Evolutionary conservation across 805 yeast species (phyloP), one percentile per base, ranked within the genome.

Genomic region (Candida pseudofarinosa): DNA sequence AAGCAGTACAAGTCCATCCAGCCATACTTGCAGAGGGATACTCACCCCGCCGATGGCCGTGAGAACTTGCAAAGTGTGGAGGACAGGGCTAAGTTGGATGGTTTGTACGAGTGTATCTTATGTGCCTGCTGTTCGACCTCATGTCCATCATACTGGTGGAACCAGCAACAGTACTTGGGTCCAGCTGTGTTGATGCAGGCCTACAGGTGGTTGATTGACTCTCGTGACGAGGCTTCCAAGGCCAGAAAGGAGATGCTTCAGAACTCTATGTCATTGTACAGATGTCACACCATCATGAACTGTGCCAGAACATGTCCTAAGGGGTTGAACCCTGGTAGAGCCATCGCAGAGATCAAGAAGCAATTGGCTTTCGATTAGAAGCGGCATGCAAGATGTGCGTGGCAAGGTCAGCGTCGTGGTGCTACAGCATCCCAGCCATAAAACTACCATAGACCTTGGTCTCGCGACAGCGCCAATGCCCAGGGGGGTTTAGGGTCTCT

Each of bases 101-200:
- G 99, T 44, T 73, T 93, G 54, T 91, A 91, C 73, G 98, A 91
- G 73, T 91, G 99, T 77, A 91, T 91, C 59, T 75, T 91, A 63
- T 91, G 99, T 75, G 99, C 99, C 8, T 90, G 99, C 73, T 91
- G 99, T 71, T 90, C 97, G 30, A 93, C 99, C 40, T 83, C 98
- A 15, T 93, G 99, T 76, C 99, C 99, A 42, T 90, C 98, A 3
- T 93, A 93, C 79, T 93, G 99, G 99, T 93, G 99, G 99, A 93
- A 93, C 74, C 96, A 88, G 74, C 96, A 90, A 71, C 95, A 93
- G 76, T 93, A 93, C 72, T 75, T 93, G 57, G 99, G 99, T 44
- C 99, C 99, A 19, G 99, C 99, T 23, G 98, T 93, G 42, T 79
- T 93, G 67, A 87, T 93, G 97, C 99, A 93, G 77, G 97, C 98